Evolutionary conservation across 1,284 basidiomycete species (phyloP), one percentile per base, ranked within the genome.

Genomic region (Pyrrhoderma noxium): DNA sequence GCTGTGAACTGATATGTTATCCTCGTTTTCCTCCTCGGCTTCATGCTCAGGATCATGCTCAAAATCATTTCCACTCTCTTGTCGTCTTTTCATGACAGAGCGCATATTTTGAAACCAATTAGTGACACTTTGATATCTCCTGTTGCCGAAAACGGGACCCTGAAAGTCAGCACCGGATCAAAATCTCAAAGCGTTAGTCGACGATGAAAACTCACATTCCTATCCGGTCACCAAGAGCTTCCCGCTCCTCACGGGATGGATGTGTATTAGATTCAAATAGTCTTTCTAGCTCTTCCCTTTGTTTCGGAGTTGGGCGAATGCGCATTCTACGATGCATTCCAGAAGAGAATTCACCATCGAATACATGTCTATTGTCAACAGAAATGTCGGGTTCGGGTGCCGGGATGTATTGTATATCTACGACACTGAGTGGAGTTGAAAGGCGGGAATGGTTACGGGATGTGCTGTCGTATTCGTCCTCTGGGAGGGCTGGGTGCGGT

Each of bases 21-120:
- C 52, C 27, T 31, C 27, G 7, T 31, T 5, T 5, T 31, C 27
- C 38, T 40, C 38, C 38, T 40, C 16, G 47, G 62, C 58, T 16
- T 61, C 80, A 31, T 31, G 27, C 27, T 31, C 27, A 31, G 5
- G 27, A 5, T 31, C 27, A 31, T 31, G 27, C 27, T 31, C 27
- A 31, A 31, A 11, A 11, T 31, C 27, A 11, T 31, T 31, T 11
- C 27, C 27, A 31, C 11, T 31, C 56, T 83, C 80, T 57, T 70
- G 74, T 58, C 75, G 76, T 67, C 80, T 84, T 69, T 79, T 84
- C 38, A 80, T 77, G 59, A 82, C 74, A 63, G 80, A 85, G 60
- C 81, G 81, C 63, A 88, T 85, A 61, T 87, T 86, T 71, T 87
- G 85, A 65, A 89, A 88, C 86, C 85, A 88, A 63, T 87, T 87